These are phyloP conservation scores for Ulmus americana DNA, from an alignment of 331 rosid species.

Conservation along the genomic window DNA sequence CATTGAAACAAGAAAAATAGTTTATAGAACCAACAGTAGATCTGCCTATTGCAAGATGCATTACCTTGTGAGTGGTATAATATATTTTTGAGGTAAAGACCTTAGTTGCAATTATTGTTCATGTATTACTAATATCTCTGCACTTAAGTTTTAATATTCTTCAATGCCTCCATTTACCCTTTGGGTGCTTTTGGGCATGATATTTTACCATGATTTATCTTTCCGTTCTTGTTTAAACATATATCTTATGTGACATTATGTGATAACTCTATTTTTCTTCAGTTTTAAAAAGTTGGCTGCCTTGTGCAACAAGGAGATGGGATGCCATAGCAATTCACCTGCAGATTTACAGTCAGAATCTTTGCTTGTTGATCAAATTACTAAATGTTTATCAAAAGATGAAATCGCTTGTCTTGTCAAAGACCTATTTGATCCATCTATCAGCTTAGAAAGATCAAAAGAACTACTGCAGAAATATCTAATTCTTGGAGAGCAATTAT, in stretches of 20 bases:
- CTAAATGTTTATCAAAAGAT: constrained; percentile 30
- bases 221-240: constrained; percentile 6
- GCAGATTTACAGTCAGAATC: constrained; percentile 40
- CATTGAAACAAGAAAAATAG: no score
- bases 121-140: no score
- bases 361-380: constrained; percentile 35
- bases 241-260: constrained; percentile 4
- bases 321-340: constrained; percentile 32
- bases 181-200: neutral
- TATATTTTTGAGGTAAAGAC: no score
- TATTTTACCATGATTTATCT: neutral
- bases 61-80: no score
- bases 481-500: constrained; percentile 52
- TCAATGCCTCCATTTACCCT: no score
- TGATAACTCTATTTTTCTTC: constrained; percentile 30
- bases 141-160: no score
- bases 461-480: constrained; percentile 58
- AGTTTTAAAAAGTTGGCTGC: constrained; percentile 69
- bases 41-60: no score
- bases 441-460: constrained; percentile 38
- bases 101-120: no score
- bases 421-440: constrained; percentile 54
- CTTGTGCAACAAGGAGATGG: constrained; percentile 49
- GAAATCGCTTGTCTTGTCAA: constrained; percentile 44
- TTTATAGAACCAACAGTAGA: no score